These are phyloP conservation scores for Pestalotiopsis sp. DNA, from an alignment of 2,329 filamentous ascomycete genomes.

Conservation along the genomic window DNA sequence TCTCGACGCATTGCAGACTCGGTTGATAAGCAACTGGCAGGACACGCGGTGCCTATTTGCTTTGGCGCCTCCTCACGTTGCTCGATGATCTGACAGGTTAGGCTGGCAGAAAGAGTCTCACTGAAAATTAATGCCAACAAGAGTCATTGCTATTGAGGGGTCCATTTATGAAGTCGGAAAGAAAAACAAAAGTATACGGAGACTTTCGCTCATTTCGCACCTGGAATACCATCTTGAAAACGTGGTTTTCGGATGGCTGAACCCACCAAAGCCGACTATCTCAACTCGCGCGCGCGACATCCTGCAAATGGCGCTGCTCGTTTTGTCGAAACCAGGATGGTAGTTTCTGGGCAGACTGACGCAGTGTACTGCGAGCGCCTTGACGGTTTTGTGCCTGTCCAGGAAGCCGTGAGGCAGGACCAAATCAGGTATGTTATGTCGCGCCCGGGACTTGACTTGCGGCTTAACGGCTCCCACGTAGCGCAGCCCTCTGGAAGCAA, in stretches of 20 bases:
- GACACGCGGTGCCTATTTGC: too few species aligned
- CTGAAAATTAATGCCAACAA: too few species aligned
- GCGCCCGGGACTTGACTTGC: not conserved
- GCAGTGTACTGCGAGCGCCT: not conserved
- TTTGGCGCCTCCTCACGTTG: too few species aligned
- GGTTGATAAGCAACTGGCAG: too few species aligned
- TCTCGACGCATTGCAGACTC: too few species aligned
- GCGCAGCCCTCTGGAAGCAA: not conserved
- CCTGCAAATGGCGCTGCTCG: slow-evolving; percentile 1
- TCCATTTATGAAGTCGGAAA: too few species aligned
- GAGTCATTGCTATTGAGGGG: too few species aligned
- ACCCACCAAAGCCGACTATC: not conserved
- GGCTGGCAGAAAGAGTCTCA: rapidly evolving
- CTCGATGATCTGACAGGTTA: too few species aligned
- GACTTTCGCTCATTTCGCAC: not conserved
- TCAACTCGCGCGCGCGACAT: not conserved
- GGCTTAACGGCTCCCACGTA: not conserved
- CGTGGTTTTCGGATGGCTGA: not conserved
- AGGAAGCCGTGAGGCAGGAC: not conserved
- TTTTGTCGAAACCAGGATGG: slow-evolving; percentile 1
- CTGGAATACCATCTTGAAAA: too few species aligned
- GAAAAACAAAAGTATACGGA: not conserved
- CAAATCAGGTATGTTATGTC: not conserved
- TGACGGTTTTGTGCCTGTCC: not conserved
- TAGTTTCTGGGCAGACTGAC: not conserved